Percentiles rank a stretch among this genome's conserved stretches.
These are phyloP conservation scores for Pseudozyma hubeiensis DNA, from an alignment of 1,284 basidiomycete genomes.

Conservation along the genomic window DNA sequence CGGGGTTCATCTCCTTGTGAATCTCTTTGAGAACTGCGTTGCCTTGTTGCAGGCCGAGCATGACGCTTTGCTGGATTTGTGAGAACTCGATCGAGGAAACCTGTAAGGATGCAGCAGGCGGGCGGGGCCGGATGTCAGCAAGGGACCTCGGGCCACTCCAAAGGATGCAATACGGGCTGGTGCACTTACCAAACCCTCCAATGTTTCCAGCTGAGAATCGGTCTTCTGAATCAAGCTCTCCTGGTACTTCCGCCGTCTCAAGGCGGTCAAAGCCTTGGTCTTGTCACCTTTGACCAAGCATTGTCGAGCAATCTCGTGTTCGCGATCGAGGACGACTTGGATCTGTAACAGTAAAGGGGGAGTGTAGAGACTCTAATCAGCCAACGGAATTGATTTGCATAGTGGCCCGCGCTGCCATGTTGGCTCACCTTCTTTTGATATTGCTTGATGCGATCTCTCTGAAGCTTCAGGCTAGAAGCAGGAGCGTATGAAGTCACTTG, in stretches of 20 bases:
- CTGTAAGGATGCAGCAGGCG: slow-evolving; percentile 63
- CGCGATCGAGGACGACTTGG: slow-evolving; percentile 84
- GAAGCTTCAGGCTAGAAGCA: slow-evolving; percentile 82
- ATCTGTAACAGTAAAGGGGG: slow-evolving; percentile 73
- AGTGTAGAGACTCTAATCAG: not conserved
- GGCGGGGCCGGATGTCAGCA: not conserved
- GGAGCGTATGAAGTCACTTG: not conserved
- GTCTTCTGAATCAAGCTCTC: slow-evolving; percentile 87
- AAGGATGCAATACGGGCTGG: not conserved
- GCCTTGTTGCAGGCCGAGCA: slow-evolving; percentile 92
- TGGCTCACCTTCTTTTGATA: slow-evolving; percentile 88
- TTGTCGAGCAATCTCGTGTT: slow-evolving; percentile 86
- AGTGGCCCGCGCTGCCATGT: too few species aligned
- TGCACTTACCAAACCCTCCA: slow-evolving; percentile 87
- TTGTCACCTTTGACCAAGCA: slow-evolving; percentile 85
- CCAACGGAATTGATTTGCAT: too few species aligned
- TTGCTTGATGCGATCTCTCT: slow-evolving; percentile 92
- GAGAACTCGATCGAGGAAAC: slow-evolving; percentile 97
- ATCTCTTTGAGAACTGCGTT: slow-evolving; percentile 92
- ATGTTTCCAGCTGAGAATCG: slow-evolving; percentile 85
- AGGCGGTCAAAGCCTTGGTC: slow-evolving; percentile 84
- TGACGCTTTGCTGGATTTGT: slow-evolving; percentile 88
- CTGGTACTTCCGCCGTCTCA: slow-evolving; percentile 92
- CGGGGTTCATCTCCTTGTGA: slow-evolving; percentile 90
- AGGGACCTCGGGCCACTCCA: not conserved